Evolutionary conservation across 108 stramenopile genomes (phyloP), one percentile per base, ranked within the genome.

Genomic region (Parietichytrium sp.): DNA sequence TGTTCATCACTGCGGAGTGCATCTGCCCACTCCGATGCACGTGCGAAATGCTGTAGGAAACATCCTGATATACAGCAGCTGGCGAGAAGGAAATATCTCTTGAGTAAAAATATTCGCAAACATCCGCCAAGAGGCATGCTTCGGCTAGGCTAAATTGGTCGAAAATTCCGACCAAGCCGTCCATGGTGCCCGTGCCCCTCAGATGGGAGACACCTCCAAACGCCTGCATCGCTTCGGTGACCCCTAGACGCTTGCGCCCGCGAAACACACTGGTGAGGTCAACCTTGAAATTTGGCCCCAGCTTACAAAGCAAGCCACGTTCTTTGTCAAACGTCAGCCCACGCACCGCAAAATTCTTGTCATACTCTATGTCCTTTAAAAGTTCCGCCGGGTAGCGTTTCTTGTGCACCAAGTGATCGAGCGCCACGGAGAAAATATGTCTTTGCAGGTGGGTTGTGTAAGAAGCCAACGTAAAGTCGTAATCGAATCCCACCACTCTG

Each of bases 81-180:
- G 93, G 89, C 85, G 87, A 92, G 81, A 89, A 96, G 12, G 91
- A 89, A 31, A 94, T 94, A 49, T 92, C 81, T 7, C 81, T 30
- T 72, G 92, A 89, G 51, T 94, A 87, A 80, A 98, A 96, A 85
- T 90, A 95, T 79, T 98, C 94, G 18, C 96, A 90, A 10, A 93
- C 93, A 82, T 98, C 96, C 8, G 97, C 96, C 81, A 98, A 93
- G 25, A 98, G 84, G 55, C 96, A 96, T 79, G 95, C 96, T 86
- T 97, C 96, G 0, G 96, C 94, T 93, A 98, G 94, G 81, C 85
- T 84, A 80, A 97, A 98, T 30, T 96, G 82, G 83, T 98, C 97
- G 85, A 96, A 96, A 50, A 98, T 83, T 1, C 96, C 95, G 86
- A 93, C 93, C 18, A 96, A 87, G 13, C 93, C 87, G 10, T 86